A percentile compares a stretch with the other conserved stretches of the same genome.
These are phyloP conservation scores for Acanthochlamys bracteata DNA, from an alignment of 106 monocot species.

Conservation along the genomic window DNA sequence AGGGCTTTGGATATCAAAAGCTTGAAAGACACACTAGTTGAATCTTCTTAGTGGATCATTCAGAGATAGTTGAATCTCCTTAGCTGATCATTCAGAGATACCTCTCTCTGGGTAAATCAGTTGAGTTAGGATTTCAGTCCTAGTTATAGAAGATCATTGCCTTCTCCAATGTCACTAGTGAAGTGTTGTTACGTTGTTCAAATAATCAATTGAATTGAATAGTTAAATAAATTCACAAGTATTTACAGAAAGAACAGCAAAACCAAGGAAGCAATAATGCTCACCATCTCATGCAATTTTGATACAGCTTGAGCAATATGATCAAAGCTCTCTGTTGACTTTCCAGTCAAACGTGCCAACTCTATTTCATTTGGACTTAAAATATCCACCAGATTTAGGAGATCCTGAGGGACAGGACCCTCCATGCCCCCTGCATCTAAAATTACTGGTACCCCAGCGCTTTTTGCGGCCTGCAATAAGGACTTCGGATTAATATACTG, in stretches of 20 bases:
- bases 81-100: too few species aligned
- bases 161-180: too few species aligned
- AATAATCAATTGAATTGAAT: background rate
- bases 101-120: too few species aligned
- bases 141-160: too few species aligned
- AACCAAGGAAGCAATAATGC: background rate
- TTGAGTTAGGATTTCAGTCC: too few species aligned
- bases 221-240: background rate
- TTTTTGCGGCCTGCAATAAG: slow-evolving; percentile 54
- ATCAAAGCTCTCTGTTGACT: slow-evolving; percentile 78
- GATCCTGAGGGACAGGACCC: slow-evolving; percentile 56
- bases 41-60: too few species aligned
- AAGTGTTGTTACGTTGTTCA: background rate
- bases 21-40: too few species aligned
- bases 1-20: too few species aligned
- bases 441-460: slow-evolving; percentile 69
- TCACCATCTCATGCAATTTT: slow-evolving; percentile 74
- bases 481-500: background rate
- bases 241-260: background rate
- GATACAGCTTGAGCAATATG: slow-evolving; percentile 55
- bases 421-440: slow-evolving; percentile 86
- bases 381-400: slow-evolving; percentile 57
- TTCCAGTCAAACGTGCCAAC: slow-evolving; percentile 62
- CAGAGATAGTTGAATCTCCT: too few species aligned
- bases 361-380: slow-evolving; percentile 97